phyloP scores from a whole-genome alignment of 2,329 filamentous ascomycete species.

The Fusarium haematococcum region DNA sequence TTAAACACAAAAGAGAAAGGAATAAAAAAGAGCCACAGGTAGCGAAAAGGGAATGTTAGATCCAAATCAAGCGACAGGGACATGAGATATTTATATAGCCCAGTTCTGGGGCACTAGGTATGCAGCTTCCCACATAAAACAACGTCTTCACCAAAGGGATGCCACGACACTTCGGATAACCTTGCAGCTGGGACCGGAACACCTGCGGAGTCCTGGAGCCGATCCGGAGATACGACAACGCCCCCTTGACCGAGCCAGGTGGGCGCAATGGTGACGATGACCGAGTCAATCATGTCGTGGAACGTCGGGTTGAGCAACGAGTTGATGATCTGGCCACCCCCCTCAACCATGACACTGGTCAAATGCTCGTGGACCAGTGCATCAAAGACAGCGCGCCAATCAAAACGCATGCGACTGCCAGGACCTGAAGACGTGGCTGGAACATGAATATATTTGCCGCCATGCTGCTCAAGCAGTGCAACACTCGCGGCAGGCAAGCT shows the following conservation, averaged over 20 bases:
- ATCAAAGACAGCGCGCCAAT: constrained; percentile 74
- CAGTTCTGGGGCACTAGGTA: constrained; percentile 29
- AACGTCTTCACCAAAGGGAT: constrained; percentile 83
- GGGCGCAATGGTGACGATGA: constrained; percentile 90
- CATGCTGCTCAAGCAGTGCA: constrained; percentile 58
- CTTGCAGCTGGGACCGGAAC: constrained; percentile 71
- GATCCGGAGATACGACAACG: constrained; percentile 79
- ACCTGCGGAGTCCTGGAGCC: constrained; percentile 62
- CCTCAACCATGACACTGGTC: constrained; percentile 90
- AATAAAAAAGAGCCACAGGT: not conserved
- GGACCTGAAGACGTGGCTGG: constrained; percentile 48
- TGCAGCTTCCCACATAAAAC: constrained; percentile 79
- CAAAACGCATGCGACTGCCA: constrained; percentile 59
- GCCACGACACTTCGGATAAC: constrained; percentile 77
- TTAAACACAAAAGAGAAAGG: not conserved
- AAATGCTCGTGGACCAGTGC: constrained; percentile 71
- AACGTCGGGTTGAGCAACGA: constrained; percentile 75
- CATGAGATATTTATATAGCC: constrained; percentile 27
- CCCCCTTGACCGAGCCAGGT: constrained; percentile 89
- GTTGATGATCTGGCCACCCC: constrained; percentile 86
- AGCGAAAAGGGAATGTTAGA: not conserved
- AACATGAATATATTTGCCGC: constrained; percentile 65
- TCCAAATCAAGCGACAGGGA: not conserved
- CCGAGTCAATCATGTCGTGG: constrained; percentile 74
- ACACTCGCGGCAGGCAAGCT: constrained; percentile 59